A percentile compares a stretch with the other conserved stretches of the same genome.
phyloP scores from a whole-genome alignment of 2,329 filamentous ascomycete species.

The Ophioceras dolichostomum region DNA sequence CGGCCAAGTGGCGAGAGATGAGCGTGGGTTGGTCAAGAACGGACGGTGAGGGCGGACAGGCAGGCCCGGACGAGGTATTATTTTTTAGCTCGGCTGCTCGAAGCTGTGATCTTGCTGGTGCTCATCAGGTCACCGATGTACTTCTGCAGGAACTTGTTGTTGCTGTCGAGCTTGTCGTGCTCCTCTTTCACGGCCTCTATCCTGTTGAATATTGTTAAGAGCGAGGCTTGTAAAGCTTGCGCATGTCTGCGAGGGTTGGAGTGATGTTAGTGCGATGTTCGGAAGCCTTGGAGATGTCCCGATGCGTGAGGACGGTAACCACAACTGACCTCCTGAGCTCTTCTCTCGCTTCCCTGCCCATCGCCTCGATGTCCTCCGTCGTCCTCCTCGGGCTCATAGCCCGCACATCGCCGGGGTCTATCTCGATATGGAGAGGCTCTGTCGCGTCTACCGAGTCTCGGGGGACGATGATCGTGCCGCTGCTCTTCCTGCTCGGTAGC shows the following conservation, averaged over 20 bases:
- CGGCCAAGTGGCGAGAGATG: no score
- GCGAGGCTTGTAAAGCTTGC: slow-evolving; percentile 74
- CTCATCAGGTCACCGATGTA: slow-evolving; percentile 96
- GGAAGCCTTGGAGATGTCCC: slow-evolving; percentile 5
- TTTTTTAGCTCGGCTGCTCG: slow-evolving; percentile 37
- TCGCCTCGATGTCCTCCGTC: slow-evolving; percentile 77
- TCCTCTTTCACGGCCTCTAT: slow-evolving; percentile 92
- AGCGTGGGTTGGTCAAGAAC: no score
- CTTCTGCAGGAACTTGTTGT: slow-evolving; percentile 95
- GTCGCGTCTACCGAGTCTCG: slow-evolving; percentile 58
- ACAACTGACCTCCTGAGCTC: slow-evolving; percentile 42
- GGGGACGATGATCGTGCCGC: slow-evolving; percentile 71
- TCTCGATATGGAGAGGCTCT: slow-evolving; percentile 60
- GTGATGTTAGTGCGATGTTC: slow-evolving; percentile 3
- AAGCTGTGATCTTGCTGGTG: slow-evolving; percentile 59
- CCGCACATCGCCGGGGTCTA: slow-evolving; percentile 77
- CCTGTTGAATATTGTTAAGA: slow-evolving; percentile 80
- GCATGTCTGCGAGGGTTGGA: slow-evolving; percentile 65
- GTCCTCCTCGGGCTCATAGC: slow-evolving; percentile 91
- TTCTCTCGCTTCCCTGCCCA: slow-evolving; percentile 70
- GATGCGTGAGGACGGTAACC: no score
- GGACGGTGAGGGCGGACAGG: neutral
- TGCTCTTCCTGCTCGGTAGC: slow-evolving; percentile 63
- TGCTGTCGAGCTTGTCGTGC: slow-evolving; percentile 90
- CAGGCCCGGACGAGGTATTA: slow-evolving; percentile 16